A percentile compares a stretch with the other conserved stretches of the same genome.
phyloP scores from a whole-genome alignment of 1,284 basidiomycete genomes.

The Peniophora sp. region DNA sequence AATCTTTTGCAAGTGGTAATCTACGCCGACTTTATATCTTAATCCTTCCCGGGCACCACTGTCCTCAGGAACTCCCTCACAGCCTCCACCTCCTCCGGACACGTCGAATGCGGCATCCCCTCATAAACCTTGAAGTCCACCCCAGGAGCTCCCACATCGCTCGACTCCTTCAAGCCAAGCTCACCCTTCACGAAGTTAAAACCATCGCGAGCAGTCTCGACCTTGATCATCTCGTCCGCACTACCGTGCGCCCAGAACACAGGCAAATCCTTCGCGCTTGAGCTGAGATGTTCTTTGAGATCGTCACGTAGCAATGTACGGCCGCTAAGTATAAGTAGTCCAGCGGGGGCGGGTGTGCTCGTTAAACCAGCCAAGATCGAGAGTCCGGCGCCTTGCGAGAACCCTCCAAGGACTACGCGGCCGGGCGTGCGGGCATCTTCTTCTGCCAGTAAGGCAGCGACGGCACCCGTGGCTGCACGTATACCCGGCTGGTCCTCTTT shows the following conservation, averaged over 20 bases:
- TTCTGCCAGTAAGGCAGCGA: slow-evolving; percentile 73
- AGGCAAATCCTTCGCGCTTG: slow-evolving; percentile 53
- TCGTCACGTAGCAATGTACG: slow-evolving; percentile 67
- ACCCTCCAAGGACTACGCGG: slow-evolving; percentile 80
- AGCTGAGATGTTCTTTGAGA: slow-evolving; percentile 46
- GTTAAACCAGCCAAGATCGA: slow-evolving; percentile 68
- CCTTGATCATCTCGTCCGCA: slow-evolving; percentile 67
- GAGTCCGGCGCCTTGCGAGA: slow-evolving; percentile 84
- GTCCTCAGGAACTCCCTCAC: no score
- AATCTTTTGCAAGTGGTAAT: no score
- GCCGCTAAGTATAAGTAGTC: slow-evolving; percentile 66
- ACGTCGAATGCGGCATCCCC: slow-evolving; percentile 45
- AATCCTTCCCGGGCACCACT: no score
- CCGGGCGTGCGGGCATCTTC: slow-evolving; percentile 63
- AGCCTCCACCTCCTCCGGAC: no score
- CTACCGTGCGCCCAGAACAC: slow-evolving; percentile 87
- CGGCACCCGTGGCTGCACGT: slow-evolving; percentile 48
- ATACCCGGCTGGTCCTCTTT: slow-evolving; percentile 72
- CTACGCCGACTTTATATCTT: no score
- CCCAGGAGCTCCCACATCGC: slow-evolving; percentile 14
- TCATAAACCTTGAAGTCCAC: slow-evolving; percentile 47
- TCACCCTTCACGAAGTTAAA: slow-evolving; percentile 44
- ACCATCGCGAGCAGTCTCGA: slow-evolving; percentile 38
- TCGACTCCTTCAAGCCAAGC: slow-evolving; percentile 31
- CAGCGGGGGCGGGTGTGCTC: slow-evolving; percentile 61